These are phyloP conservation scores for Cryomyces antarcticus DNA, from an alignment of 495 filamentous ascomycete species.

Conservation along the genomic window DNA sequence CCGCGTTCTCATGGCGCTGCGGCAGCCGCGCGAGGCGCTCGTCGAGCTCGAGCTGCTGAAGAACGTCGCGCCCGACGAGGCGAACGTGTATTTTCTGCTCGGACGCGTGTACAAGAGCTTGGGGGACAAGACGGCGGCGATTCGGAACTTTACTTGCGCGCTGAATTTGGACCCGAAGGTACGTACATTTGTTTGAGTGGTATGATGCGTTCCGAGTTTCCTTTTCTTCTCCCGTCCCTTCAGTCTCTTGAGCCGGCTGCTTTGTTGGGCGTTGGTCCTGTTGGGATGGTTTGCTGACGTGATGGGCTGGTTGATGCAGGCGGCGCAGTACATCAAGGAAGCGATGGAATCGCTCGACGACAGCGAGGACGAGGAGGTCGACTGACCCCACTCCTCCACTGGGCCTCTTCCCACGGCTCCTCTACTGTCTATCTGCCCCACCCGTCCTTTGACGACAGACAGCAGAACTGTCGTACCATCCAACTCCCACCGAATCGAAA, in stretches of 20 bases:
- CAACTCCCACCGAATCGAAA: no score
- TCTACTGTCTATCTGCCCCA: no score
- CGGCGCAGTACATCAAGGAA: conserved; percentile 76
- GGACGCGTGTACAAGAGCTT: conserved; percentile 71
- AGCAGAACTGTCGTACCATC: no score
- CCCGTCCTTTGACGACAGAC: no score
- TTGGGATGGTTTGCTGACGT: conserved; percentile 1
- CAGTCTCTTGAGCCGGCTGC: neutral
- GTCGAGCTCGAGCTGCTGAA: conserved; percentile 64
- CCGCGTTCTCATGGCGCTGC: conserved; percentile 61
- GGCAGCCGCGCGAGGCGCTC: conserved; percentile 46
- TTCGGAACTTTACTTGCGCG: conserved; percentile 83
- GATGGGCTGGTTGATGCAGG: conserved; percentile 28
- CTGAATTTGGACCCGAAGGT: conserved; percentile 95
- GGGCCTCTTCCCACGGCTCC: no score
- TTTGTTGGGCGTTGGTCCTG: conserved; percentile 6
- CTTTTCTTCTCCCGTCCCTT: neutral
- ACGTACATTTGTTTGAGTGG: conserved; percentile 9
- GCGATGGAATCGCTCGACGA: conserved; percentile 80
- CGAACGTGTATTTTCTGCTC: conserved; percentile 84
- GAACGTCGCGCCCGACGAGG: conserved; percentile 80
- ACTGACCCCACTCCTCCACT: neutral
- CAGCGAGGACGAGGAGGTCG: conserved; percentile 56
- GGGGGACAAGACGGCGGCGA: conserved; percentile 57
- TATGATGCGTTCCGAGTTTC: conserved; percentile 1